Evolutionary conservation across 106 monocot genomes (phyloP).

Genomic region (Dendrobium chrysotoxum): DNA sequence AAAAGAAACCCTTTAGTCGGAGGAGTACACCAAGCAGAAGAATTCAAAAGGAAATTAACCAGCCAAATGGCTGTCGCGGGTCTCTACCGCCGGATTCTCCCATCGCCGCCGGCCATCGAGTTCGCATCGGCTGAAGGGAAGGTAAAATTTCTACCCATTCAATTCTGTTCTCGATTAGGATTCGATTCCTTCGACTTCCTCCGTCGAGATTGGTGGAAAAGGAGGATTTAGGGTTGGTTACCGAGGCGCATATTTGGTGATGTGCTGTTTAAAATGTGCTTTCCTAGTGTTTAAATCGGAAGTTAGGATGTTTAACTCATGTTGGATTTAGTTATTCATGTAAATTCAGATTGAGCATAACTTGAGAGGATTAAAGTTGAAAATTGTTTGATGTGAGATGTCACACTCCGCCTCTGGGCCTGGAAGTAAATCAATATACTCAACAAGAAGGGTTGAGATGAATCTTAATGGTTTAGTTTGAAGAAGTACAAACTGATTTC

Average conservation of each 20-base stretch:
- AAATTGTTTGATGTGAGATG: too few relatives aligned
- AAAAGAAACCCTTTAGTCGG: too few relatives aligned
- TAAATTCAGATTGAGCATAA: too few relatives aligned
- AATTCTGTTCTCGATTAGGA: not conserved
- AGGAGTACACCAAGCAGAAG: too few relatives aligned
- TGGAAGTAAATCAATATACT: too few relatives aligned
- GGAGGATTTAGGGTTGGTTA: not conserved
- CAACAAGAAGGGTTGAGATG: too few relatives aligned
- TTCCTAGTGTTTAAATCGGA: not conserved
- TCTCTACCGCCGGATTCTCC: conserved; percentile 70
- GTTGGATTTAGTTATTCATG: too few relatives aligned
- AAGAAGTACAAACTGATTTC: too few relatives aligned
- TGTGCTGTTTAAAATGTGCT: not conserved
- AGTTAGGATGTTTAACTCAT: not conserved
- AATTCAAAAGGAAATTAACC: not conserved
- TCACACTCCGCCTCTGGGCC: too few relatives aligned
- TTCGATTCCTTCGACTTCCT: not conserved
- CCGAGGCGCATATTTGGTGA: not conserved
- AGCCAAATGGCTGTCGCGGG: conserved; percentile 52
- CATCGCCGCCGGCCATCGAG: conserved; percentile 85
- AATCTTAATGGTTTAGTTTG: too few relatives aligned
- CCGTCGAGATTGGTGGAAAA: not conserved
- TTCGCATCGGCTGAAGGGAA: conserved; percentile 77
- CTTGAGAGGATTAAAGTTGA: too few relatives aligned
- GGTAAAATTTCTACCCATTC: conserved; percentile 12